Conservation (phyloP, 2,329 filamentous ascomycete genomes). For the Ophioceras dolichostomum region DNA sequence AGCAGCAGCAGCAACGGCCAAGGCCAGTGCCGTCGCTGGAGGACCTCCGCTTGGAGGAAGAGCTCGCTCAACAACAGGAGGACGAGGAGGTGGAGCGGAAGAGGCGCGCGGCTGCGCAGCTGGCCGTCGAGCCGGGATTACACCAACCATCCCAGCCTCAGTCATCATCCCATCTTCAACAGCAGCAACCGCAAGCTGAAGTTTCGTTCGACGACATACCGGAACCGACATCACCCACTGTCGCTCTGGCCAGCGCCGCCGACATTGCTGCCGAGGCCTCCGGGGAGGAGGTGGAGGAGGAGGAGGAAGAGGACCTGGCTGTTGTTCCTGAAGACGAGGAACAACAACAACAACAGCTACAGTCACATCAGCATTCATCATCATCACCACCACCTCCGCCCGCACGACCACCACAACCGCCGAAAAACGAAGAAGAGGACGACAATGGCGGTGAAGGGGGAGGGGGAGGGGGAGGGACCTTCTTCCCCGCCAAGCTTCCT, state of each 20-base stretch:
- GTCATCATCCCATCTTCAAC: too few species aligned
- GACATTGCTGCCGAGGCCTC: neutral
- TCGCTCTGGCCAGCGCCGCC: too few species aligned
- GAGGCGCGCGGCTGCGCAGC: constrained; percentile 35
- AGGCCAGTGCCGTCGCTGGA: constrained; percentile 27
- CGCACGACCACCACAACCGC: neutral
- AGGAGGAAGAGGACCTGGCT: neutral
- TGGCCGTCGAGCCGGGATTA: constrained; percentile 40
- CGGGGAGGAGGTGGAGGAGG: neutral
- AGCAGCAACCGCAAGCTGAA: too few species aligned
- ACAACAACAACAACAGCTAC: neutral
- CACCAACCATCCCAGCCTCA: too few species aligned
- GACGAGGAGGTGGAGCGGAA: constrained; percentile 39
- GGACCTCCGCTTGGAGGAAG: constrained; percentile 41
- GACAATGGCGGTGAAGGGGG: too few species aligned
- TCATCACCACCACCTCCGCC: neutral
- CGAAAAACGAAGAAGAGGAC: too few species aligned
- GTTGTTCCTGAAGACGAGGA: neutral
- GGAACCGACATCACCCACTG: too few species aligned
- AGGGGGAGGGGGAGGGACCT: too few species aligned
- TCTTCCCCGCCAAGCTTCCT: constrained; percentile 1
- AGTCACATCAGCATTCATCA: neutral
- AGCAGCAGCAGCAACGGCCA: neutral
- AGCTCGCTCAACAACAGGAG: constrained; percentile 36
- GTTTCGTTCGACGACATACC: constrained; percentile 1